A percentile compares a stretch with the other conserved stretches of the same genome.
These are phyloP conservation scores for Emydomyces testavorans DNA, from an alignment of 2,329 filamentous ascomycete genomes.

Conservation along the genomic window DNA sequence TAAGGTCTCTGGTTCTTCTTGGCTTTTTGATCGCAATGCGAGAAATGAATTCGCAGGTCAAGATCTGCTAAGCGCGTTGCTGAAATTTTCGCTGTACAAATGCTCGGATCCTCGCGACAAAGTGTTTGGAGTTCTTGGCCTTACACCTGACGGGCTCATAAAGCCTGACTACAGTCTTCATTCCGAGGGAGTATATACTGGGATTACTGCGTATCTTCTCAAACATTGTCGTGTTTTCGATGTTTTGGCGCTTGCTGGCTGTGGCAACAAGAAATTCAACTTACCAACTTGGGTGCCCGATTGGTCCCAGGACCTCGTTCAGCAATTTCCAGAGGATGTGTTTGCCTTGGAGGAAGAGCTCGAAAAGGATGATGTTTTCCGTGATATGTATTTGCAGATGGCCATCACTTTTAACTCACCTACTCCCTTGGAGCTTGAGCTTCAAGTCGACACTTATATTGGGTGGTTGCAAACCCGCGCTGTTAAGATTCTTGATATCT, in stretches of 20 bases:
- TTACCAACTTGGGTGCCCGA: conserved; percentile 14
- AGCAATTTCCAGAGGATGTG: neutral
- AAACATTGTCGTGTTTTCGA: neutral
- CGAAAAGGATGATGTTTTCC: no score
- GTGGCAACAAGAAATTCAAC: neutral
- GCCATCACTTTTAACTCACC: no score
- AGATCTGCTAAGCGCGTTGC: neutral
- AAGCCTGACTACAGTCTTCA: neutral
- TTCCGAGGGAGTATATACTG: neutral
- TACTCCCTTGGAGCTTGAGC: no score
- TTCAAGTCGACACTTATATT: neutral
- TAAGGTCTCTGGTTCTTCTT: neutral
- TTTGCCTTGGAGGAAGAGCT: neutral
- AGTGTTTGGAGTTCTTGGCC: conserved; percentile 14
- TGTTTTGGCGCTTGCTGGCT: neutral
- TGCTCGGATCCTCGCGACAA: conserved; percentile 13
- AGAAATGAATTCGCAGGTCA: neutral
- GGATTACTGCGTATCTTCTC: neutral
- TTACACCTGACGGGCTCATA: neutral
- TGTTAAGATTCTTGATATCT: neutral
- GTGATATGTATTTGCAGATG: no score
- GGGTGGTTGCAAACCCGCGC: neutral
- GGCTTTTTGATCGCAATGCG: neutral
- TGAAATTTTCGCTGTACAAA: neutral
- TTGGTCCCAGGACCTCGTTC: conserved; percentile 6